These are phyloP conservation scores for Yarrowia yakushimensis DNA, from an alignment of 805 yeast species.

Conservation along the genomic window DNA sequence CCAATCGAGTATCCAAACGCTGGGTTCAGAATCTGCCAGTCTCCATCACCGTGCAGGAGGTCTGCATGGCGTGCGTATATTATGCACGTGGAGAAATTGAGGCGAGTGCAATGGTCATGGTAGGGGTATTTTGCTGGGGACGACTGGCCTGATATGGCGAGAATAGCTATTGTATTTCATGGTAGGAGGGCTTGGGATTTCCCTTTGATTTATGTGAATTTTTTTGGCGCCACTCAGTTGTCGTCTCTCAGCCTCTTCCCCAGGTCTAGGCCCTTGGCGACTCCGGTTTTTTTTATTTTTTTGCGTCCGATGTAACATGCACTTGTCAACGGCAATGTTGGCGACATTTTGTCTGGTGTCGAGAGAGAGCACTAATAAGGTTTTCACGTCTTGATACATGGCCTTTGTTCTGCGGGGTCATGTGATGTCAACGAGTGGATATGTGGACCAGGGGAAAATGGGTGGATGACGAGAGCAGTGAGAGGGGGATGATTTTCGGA, in stretches of 20 bases:
- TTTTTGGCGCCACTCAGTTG: background rate
- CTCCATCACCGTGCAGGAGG: constrained; percentile 5
- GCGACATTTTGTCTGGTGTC: background rate
- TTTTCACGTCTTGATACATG: background rate
- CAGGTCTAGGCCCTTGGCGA: background rate
- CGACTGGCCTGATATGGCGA: too few relatives aligned
- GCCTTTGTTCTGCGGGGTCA: constrained; percentile 18
- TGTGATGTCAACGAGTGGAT: background rate
- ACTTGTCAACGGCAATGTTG: constrained; percentile 15
- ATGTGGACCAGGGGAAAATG: background rate
- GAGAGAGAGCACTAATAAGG: background rate
- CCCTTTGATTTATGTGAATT: background rate
- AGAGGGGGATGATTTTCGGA: too few relatives aligned
- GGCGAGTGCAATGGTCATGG: background rate
- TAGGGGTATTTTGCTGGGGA: background rate
- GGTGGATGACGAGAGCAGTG: too few relatives aligned
- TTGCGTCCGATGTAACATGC: background rate
- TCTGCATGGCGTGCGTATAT: background rate
- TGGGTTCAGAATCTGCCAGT: constrained; percentile 6
- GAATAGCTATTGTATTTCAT: too few relatives aligned
- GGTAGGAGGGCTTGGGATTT: too few relatives aligned
- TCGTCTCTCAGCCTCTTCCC: too few relatives aligned
- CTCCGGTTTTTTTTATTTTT: background rate
- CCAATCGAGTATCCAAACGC: constrained; percentile 12
- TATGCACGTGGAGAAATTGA: background rate